A percentile compares a stretch with the other conserved stretches of the same genome.
phyloP scores from a whole-genome alignment of 2,329 filamentous ascomycete species.

The Lachnellula cervina region DNA sequence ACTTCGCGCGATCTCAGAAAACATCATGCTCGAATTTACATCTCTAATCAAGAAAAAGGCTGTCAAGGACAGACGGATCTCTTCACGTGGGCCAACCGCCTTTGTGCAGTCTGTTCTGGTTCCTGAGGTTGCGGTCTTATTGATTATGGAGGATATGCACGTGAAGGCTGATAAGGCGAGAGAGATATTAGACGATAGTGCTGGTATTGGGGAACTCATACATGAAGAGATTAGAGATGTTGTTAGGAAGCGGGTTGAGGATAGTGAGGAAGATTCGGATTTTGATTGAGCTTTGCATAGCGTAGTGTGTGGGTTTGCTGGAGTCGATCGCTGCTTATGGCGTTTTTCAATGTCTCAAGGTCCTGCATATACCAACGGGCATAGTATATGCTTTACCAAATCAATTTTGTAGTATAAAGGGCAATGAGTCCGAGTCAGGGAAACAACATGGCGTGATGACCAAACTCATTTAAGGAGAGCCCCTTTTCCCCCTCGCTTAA shows the following conservation, averaged over 20 bases:
- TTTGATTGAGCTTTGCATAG: not conserved
- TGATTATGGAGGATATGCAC: slow-evolving; percentile 56
- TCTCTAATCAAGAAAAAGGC: slow-evolving; percentile 56
- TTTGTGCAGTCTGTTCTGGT: slow-evolving; percentile 75
- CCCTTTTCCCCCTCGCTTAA: no score
- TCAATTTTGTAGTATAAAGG: no score
- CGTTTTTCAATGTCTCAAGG: not conserved
- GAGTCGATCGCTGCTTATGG: not conserved
- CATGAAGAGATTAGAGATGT: slow-evolving; percentile 50
- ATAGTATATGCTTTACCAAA: not conserved
- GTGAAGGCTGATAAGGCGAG: slow-evolving; percentile 37
- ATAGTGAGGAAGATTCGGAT: slow-evolving; percentile 29
- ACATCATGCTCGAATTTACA: slow-evolving; percentile 57
- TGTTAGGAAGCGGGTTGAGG: slow-evolving; percentile 51
- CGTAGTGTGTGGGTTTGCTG: not conserved
- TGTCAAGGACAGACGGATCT: slow-evolving; percentile 59
- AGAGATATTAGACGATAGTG: slow-evolving; percentile 25
- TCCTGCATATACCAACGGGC: not conserved
- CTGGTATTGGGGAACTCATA: slow-evolving; percentile 23
- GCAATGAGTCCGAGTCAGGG: no score
- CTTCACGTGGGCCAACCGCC: slow-evolving; percentile 59
- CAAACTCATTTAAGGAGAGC: no score
- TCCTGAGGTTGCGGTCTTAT: slow-evolving; percentile 56
- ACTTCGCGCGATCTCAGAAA: slow-evolving; percentile 65
- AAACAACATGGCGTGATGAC: no score